These are phyloP conservation scores for Cystobasidiaceae sp. DNA, from an alignment of 1,284 basidiomycete genomes.

Conservation along the genomic window DNA sequence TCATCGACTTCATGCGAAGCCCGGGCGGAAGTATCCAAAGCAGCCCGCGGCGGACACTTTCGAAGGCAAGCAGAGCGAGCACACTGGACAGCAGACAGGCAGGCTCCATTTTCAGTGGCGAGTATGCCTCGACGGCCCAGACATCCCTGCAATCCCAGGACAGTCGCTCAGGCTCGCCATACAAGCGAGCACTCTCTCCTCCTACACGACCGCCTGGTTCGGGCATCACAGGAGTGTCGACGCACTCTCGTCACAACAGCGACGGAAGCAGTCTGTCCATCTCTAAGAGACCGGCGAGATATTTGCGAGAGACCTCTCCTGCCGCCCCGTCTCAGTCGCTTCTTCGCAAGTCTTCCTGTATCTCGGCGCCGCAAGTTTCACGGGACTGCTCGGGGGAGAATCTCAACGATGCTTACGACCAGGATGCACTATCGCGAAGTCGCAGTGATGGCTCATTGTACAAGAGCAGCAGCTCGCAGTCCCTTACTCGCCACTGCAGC, in stretches of 20 bases:
- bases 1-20: slow-evolving; percentile 29
- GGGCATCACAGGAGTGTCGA: background rate
- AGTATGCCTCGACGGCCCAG: slow-evolving; percentile 24
- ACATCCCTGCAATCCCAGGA: slow-evolving; percentile 21
- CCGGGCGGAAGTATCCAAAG: slow-evolving; percentile 6
- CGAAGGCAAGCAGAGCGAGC: slow-evolving; percentile 24
- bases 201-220: background rate
- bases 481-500: background rate
- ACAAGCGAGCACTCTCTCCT: slow-evolving; percentile 8
- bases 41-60: slow-evolving; percentile 19
- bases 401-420: slow-evolving; percentile 15
- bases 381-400: background rate
- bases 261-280: too few relatives aligned
- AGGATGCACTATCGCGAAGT: slow-evolving; percentile 15
- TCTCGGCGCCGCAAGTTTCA: too few relatives aligned
- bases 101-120: slow-evolving; percentile 26
- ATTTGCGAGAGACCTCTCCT: slow-evolving; percentile 8
- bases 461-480: slow-evolving; percentile 12
- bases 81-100: slow-evolving; percentile 13
- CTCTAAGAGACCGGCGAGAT: too few relatives aligned
- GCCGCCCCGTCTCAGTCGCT: background rate
- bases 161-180: background rate
- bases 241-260: background rate
- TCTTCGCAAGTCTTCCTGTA: too few relatives aligned
- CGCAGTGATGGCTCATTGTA: slow-evolving; percentile 4